Conservation (phyloP, 768 basidiomycete species). For the Gyrodon lividus region DNA sequence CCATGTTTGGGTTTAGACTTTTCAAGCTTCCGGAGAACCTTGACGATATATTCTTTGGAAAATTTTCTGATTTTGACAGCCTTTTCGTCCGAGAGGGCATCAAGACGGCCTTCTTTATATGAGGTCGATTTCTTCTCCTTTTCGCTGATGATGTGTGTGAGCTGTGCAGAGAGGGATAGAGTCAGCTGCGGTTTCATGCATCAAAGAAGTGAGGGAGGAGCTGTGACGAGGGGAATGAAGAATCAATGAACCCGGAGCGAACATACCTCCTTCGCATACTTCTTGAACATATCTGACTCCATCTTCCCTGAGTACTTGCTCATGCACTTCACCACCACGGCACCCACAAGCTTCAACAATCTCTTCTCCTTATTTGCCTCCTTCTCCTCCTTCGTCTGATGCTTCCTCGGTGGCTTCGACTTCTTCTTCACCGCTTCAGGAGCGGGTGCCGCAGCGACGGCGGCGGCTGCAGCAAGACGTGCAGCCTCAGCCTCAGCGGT, state of each 20-base stretch:
- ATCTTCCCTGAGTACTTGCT: constrained; percentile 80
- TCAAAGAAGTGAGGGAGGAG: constrained; percentile 1
- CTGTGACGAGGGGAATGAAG: neutral
- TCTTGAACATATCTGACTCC: constrained; percentile 85
- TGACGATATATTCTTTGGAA: constrained; percentile 85
- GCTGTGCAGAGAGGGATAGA: constrained; percentile 40
- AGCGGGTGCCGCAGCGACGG: constrained; percentile 6
- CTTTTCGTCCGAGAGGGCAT: constrained; percentile 84
- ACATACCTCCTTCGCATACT: constrained; percentile 89
- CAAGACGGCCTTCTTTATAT: constrained; percentile 72
- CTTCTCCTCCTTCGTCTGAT: constrained; percentile 52
- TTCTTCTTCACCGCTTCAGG: constrained; percentile 25
- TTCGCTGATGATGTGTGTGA: constrained; percentile 83
- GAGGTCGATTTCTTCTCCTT: constrained; percentile 92
- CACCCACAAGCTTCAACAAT: constrained; percentile 78
- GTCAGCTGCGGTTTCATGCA: constrained; percentile 1
- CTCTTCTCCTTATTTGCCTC: constrained; percentile 79
- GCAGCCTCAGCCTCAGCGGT: constrained; percentile 34
- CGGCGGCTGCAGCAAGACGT: constrained; percentile 23
- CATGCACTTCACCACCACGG: constrained; percentile 91
- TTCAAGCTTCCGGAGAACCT: constrained; percentile 68
- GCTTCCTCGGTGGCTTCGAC: constrained; percentile 37
- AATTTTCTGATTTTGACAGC: constrained; percentile 88
- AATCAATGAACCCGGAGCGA: neutral
- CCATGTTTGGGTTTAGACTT: constrained; percentile 33